A percentile compares a stretch with the other conserved stretches of the same genome.
Evolutionary conservation across 176 grass and related monocot species (phyloP).

Genomic region (barley (Hordeum vulgare)): MorexV3_pseudomolecules_assembly NC_058521.1:5680908-5681407

Average conservation of each 20-base stretch:
- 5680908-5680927: no score
- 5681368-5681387: slow-evolving; percentile 15
- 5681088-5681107: background rate
- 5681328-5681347: background rate
- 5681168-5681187: background rate
- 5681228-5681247: slow-evolving; percentile 25
- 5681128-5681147: background rate
- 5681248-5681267: background rate
- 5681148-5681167: background rate
- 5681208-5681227: background rate
- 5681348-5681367: background rate
- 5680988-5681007: background rate
- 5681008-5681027: no score
- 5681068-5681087: background rate
- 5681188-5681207: background rate
- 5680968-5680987: slow-evolving; percentile 24
- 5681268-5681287: background rate
- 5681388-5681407: background rate
- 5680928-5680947: background rate
- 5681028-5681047: background rate
- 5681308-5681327: background rate
- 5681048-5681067: background rate
- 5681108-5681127: background rate
- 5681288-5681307: background rate
- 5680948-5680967: slow-evolving; percentile 4